Conservation (phyloP, 2,329 filamentous ascomycete genomes). For the Aspergillus novofumigatus region DNA sequence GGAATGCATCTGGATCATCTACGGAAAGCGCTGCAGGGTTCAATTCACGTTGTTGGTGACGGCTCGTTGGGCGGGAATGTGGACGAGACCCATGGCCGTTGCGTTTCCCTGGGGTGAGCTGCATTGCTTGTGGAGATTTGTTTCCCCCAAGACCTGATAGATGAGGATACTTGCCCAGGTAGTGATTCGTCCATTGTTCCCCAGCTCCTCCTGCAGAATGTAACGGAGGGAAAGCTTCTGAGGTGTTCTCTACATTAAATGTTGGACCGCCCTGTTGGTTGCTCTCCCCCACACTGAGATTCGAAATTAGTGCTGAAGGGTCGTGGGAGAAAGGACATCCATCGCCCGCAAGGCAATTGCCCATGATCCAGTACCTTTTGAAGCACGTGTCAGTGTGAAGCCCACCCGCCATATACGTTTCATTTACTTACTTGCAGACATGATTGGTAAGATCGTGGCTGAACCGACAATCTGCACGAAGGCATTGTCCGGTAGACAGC, state of each 20-base stretch:
- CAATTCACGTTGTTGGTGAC: constrained; percentile 64
- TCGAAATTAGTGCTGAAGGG: constrained; percentile 78
- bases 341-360: constrained; percentile 88
- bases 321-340: constrained; percentile 98
- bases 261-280: constrained; percentile 47
- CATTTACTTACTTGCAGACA: constrained; percentile 82
- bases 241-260: constrained; percentile 72
- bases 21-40: constrained; percentile 69
- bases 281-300: constrained; percentile 65
- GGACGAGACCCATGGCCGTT: constrained; percentile 57
- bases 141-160: constrained; percentile 40
- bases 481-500: constrained; percentile 89
- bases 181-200: constrained; percentile 55
- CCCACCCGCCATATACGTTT: neutral
- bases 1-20: constrained; percentile 94
- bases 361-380: constrained; percentile 85
- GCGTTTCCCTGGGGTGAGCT: constrained; percentile 29
- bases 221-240: constrained; percentile 78
- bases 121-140: constrained; percentile 35
- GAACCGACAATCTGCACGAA: constrained; percentile 92
- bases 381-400: constrained; percentile 14
- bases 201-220: constrained; percentile 55
- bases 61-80: constrained; percentile 78
- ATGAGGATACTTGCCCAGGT: constrained; percentile 41
- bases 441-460: constrained; percentile 95